Conservation (phyloP, 305 asterid genomes). For the Fraxinus sp. region DNA sequence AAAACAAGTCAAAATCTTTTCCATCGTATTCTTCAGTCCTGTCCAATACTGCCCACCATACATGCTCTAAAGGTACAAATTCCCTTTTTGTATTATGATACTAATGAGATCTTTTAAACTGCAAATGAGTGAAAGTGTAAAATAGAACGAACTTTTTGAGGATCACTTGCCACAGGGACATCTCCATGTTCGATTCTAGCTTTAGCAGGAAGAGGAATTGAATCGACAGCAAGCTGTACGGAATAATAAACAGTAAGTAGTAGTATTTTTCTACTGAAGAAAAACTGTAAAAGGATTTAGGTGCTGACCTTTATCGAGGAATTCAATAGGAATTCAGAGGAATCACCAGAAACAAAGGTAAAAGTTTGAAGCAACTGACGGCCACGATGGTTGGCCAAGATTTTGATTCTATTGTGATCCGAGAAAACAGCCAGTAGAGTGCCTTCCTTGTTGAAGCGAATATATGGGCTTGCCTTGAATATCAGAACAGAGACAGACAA, state of each 20-base stretch:
- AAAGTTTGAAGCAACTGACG: constrained; percentile 42
- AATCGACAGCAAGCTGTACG: constrained; percentile 41
- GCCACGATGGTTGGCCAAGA: constrained; percentile 57
- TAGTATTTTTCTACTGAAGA: constrained; percentile 4
- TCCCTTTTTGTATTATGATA: not conserved
- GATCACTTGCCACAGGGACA: constrained; percentile 24
- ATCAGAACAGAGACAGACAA: not conserved
- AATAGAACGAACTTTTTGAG: not conserved
- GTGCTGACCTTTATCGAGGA: constrained; percentile 38
- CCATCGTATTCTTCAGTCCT: not conserved
- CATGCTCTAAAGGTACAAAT: not conserved
- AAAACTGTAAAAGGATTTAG: constrained; percentile 9
- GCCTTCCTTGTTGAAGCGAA: constrained; percentile 58
- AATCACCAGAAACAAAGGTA: constrained; percentile 20
- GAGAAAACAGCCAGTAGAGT: constrained; percentile 59
- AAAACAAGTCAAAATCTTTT: not conserved
- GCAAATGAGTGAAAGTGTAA: not conserved
- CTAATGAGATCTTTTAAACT: not conserved
- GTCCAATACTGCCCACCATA: not conserved
- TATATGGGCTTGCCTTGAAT: constrained; percentile 52
- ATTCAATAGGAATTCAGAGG: constrained; percentile 32
- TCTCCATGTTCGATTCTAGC: constrained; percentile 11
- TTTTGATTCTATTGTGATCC: constrained; percentile 47
- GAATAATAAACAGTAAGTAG: constrained; percentile 1
- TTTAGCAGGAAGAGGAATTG: constrained; percentile 20